Base-by-base conservation (phyloP, 192 early-diverging fungal species). In the Coemansia javaensis region DNA sequence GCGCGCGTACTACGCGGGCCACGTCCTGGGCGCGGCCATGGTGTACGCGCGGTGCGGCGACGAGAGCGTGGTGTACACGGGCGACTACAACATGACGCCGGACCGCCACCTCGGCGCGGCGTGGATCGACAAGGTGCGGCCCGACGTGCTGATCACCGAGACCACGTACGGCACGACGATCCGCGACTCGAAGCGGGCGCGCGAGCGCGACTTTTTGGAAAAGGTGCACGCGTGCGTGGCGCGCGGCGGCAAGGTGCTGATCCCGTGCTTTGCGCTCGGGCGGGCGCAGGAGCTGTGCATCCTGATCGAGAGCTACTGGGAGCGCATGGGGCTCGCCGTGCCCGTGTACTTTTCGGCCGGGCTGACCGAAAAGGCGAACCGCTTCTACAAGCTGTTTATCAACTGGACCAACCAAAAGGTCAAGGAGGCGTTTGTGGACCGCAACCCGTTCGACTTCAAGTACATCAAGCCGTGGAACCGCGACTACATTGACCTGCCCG, bases 321-420 rank as follows among this genome's bases (percentile, higher is more conserved):
- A 94, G 34, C 83, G 90, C 32, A 93, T 94, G 83, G 87, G 84
- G 31, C 75, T 84, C 32, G 85, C 81, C 16, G 82, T 87, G 1
- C 94, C 94, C n/a, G 85, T 99, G 17, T 97, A 95, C 59, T 97
- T 93, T 54, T 93, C 93, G 8, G 89, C 91, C 11, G 96, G 96
- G 24, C 63, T 99, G 49, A 96, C 96, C 0, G 90, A 90, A 43
- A 82, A 84, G 47, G 94, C 96, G 4, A 97, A 91, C 65, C 84
- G 93, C 24, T 96, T 90, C 67, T 99, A 97, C 80, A 94, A 93
- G 67, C 75, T 95, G 15, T 99, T 93, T 56, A 93, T 99, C 56
- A 87, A 85, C 52, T 99, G 96, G 96, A 97, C 94, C 16, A 96
- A 96, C 68, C 89, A 97, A 75, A 95, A 95, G 59, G 89, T 99